Conservation (phyloP, 139 green algal species). For the Volvox africanus region DNA sequence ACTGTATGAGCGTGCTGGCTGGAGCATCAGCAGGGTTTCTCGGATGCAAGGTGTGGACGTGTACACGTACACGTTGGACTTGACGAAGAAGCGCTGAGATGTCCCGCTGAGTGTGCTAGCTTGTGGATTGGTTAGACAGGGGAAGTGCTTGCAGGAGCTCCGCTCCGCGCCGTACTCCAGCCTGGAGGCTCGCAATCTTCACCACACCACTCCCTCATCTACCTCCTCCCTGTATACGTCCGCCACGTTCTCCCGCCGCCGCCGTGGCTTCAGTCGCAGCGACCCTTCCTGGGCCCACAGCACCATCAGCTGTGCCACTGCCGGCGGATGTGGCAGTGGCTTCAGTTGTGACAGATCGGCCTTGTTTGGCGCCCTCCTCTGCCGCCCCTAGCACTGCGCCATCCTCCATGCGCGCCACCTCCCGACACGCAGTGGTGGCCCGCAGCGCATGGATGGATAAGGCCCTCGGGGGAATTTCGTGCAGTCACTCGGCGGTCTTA, state of each 20-base stretch:
- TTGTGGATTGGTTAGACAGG: too few relatives aligned
- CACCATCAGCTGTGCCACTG: too few relatives aligned
- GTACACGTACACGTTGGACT: neutral
- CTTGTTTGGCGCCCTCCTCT: too few relatives aligned
- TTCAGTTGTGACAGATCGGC: neutral
- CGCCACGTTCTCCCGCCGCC: neutral
- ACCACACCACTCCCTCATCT: neutral
- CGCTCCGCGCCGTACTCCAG: neutral
- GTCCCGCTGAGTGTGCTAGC: too few relatives aligned
- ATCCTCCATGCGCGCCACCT: neutral
- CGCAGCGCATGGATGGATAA: slow-evolving; percentile 28
- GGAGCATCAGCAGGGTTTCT: neutral
- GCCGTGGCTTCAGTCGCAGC: neutral
- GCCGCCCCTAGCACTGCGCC: neutral
- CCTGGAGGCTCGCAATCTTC: neutral
- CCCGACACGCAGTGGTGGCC: slow-evolving; percentile 9
- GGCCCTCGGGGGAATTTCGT: neutral
- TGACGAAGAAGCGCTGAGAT: slow-evolving; percentile 7
- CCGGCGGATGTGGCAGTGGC: neutral
- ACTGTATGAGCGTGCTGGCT: slow-evolving; percentile 12
- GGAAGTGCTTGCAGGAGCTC: neutral
- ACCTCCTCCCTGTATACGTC: neutral
- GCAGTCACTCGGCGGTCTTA: slow-evolving; percentile 9
- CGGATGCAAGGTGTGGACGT: neutral
- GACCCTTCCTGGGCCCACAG: too few relatives aligned